Evolutionary conservation across 148 eudicot species (phyloP).

Genomic region (Fagopyrum esculentum): DNA sequence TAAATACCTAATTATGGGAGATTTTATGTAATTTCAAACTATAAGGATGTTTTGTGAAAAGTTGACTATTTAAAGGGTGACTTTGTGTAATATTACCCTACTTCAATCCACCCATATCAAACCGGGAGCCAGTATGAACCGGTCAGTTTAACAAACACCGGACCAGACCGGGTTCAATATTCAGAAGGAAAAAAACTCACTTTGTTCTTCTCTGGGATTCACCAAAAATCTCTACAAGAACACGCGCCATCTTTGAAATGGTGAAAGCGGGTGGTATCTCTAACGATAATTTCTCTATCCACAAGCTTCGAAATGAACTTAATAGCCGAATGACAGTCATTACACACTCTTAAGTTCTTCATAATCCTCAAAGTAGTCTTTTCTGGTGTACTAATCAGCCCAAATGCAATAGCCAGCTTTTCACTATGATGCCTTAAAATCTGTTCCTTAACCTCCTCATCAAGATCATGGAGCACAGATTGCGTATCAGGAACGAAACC

Average conservation of each 20-base stretch:
- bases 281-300: constrained; percentile 34
- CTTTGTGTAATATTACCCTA: too few species aligned
- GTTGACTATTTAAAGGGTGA: too few species aligned
- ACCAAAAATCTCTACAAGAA: constrained; percentile 41
- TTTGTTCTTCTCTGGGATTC: constrained; percentile 2
- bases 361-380: constrained; percentile 33
- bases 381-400: constrained; percentile 33
- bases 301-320: constrained; percentile 39
- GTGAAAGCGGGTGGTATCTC: constrained; percentile 40
- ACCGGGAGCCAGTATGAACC: not conserved
- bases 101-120: not conserved
- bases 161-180: constrained; percentile 2
- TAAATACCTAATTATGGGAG: too few species aligned
- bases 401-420: constrained; percentile 39
- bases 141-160: not conserved
- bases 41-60: too few species aligned
- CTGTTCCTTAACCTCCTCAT: constrained; percentile 38
- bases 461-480: constrained; percentile 38
- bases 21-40: too few species aligned
- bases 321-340: constrained; percentile 39
- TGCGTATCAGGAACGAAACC: constrained; percentile 34
- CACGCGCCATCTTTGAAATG: constrained; percentile 36
- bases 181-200: not conserved
- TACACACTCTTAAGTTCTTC: constrained; percentile 40
- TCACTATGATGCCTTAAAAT: constrained; percentile 40